These are phyloP conservation scores for Colletotrichum nymphaeae DNA, from an alignment of 2,329 filamentous ascomycete genomes.

Conservation along the genomic window DNA sequence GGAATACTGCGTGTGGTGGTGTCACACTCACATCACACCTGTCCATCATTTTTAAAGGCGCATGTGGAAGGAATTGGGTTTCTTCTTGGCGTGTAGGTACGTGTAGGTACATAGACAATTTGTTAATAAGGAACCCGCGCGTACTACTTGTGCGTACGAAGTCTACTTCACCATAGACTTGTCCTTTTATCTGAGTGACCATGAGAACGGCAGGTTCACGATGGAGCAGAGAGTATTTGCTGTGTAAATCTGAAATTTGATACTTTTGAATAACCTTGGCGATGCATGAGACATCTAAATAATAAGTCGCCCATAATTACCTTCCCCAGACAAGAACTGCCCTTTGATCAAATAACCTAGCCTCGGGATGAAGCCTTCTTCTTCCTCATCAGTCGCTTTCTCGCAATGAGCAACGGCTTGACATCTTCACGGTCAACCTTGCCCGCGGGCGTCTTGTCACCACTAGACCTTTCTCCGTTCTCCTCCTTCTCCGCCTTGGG, in stretches of 20 bases:
- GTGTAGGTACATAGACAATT: conserved; percentile 4
- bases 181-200: too few species aligned
- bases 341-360: conserved; percentile 30
- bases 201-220: not conserved
- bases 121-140: not conserved
- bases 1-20: not conserved
- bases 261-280: conserved; percentile 7
- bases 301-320: not conserved
- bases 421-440: conserved; percentile 49
- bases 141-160: not conserved
- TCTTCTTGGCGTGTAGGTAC: conserved; percentile 1
- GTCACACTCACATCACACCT: conserved; percentile 2
- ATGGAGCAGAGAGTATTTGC: not conserved
- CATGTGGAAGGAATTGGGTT: not conserved
- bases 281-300: not conserved
- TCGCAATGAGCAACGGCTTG: conserved; percentile 82
- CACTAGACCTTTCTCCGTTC: conserved; percentile 29
- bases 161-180: not conserved
- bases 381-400: conserved; percentile 84
- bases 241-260: not conserved
- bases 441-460: conserved; percentile 18
- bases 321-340: not conserved
- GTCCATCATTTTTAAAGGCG: conserved; percentile 15
- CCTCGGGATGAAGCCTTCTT: conserved; percentile 64
- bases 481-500: conserved; percentile 43